Evolutionary conservation across 306 rosid species (phyloP).

Genomic region (Quercus bicolor): DNA sequence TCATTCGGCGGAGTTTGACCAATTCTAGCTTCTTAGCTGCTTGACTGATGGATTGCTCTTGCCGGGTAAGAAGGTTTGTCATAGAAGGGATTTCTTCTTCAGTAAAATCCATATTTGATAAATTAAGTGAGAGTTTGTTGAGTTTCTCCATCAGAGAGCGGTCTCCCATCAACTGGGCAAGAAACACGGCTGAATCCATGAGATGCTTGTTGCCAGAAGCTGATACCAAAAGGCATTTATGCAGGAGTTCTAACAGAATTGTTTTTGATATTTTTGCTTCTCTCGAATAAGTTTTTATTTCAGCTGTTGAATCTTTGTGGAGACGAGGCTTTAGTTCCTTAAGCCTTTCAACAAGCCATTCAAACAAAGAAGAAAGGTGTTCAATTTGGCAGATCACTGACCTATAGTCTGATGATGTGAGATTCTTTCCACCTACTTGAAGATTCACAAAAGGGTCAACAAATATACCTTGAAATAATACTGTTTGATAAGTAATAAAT

Average conservation of each 20-base stretch:
- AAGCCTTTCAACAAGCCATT: slow-evolving; percentile 63
- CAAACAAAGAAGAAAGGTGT: slow-evolving; percentile 64
- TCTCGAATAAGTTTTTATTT: slow-evolving; percentile 23
- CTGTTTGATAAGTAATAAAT: too few species aligned
- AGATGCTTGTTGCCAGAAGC: slow-evolving; percentile 59
- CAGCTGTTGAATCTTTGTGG: slow-evolving; percentile 7
- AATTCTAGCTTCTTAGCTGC: slow-evolving; percentile 61
- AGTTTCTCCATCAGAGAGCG: slow-evolving; percentile 43
- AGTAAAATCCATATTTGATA: slow-evolving; percentile 30
- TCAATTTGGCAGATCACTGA: slow-evolving; percentile 31
- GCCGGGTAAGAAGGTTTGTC: slow-evolving; percentile 31
- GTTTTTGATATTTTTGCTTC: slow-evolving; percentile 39
- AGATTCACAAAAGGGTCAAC: slow-evolving; percentile 6
- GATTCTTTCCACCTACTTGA: slow-evolving; percentile 32
- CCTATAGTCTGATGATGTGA: slow-evolving; percentile 27
- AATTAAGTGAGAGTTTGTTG: slow-evolving; percentile 35
- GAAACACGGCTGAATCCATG: slow-evolving; percentile 51
- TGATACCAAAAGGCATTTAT: slow-evolving; percentile 57
- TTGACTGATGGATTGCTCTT: slow-evolving; percentile 45
- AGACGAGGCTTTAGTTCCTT: slow-evolving; percentile 23
- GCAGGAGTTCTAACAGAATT: slow-evolving; percentile 52
- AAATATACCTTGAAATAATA: background rate
- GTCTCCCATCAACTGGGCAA: slow-evolving; percentile 52
- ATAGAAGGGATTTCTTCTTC: slow-evolving; percentile 28
- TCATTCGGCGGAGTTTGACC: slow-evolving; percentile 43